phyloP scores from a whole-genome alignment of 2,329 filamentous ascomycete species.

The Aureobasidium sp. region DNA sequence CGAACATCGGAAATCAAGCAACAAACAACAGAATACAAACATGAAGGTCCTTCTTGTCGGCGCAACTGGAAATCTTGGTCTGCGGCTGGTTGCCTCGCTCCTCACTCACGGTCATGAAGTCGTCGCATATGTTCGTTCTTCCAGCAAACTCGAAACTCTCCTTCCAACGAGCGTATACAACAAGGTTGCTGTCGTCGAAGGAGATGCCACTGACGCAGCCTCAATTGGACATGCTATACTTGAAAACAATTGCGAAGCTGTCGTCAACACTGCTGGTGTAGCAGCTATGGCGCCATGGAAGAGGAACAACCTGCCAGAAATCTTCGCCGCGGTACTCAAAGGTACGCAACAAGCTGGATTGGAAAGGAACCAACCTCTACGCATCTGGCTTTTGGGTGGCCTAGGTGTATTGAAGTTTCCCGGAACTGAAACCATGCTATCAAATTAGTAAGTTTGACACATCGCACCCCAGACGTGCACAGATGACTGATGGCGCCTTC shows the following conservation, averaged over 20 bases:
- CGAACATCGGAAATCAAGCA: not conserved
- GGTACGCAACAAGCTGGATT: conserved; percentile 29
- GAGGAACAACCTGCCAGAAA: conserved; percentile 31
- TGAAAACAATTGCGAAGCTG: conserved; percentile 32
- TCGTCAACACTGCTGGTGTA: conserved; percentile 36
- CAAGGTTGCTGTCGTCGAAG: conserved; percentile 31
- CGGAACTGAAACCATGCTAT: conserved; percentile 29
- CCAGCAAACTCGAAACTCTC: conserved; percentile 32
- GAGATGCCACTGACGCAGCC: conserved; percentile 32
- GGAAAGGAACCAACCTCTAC: conserved; percentile 30
- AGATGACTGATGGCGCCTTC: not conserved
- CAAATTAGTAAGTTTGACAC: conserved; percentile 24
- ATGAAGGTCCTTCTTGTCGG: conserved; percentile 39
- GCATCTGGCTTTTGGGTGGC: conserved; percentile 35
- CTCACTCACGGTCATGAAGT: conserved; percentile 33
- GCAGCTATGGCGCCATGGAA: conserved; percentile 34
- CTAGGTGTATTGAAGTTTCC: conserved; percentile 33
- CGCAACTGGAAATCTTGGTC: conserved; percentile 35
- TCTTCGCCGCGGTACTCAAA: conserved; percentile 32
- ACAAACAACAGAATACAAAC: not conserved
- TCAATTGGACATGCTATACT: conserved; percentile 33
- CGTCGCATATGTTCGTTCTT: conserved; percentile 35
- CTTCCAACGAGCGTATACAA: conserved; percentile 29
- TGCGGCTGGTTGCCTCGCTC: conserved; percentile 32
- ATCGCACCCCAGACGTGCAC: not conserved